Conservation (phyloP, 768 basidiomycete species). For the Amanita rimosa region DNA sequence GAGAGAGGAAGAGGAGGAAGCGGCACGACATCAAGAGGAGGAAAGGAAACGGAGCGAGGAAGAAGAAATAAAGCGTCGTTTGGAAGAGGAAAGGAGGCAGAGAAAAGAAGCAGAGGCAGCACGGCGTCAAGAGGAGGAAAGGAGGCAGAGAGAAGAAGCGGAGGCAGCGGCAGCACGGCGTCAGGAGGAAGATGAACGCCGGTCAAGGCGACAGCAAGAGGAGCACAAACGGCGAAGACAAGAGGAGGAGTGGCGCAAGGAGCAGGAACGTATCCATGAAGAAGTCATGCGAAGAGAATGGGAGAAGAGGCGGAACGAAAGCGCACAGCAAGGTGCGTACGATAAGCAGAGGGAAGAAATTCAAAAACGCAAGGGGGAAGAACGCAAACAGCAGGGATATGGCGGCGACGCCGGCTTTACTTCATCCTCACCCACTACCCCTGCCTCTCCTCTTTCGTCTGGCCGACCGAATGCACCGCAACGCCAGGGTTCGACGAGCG, state of each 20-base stretch:
- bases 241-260: constrained; percentile 15
- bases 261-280: constrained; percentile 12
- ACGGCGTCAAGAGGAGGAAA: constrained; percentile 15
- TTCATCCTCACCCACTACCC: constrained; percentile 12
- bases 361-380: constrained; percentile 31
- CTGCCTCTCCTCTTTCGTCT: constrained; percentile 20
- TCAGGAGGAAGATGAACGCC: constrained; percentile 10
- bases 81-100: constrained; percentile 8
- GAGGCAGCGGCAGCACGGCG: constrained; percentile 12
- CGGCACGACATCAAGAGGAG: constrained; percentile 14
- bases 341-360: constrained; percentile 27
- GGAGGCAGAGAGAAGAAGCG: constrained; percentile 12
- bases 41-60: constrained; percentile 4
- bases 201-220: constrained; percentile 15
- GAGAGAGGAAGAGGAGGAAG: constrained; percentile 11
- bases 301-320: constrained; percentile 16
- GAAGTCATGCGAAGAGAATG: constrained; percentile 16
- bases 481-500: constrained; percentile 7
- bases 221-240: constrained; percentile 14
- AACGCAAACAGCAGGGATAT: constrained; percentile 31
- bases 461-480: constrained; percentile 12
- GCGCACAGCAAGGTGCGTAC: constrained; percentile 18
- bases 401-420: constrained; percentile 17
- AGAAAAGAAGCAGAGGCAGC: constrained; percentile 13
- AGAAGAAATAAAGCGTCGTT: constrained; percentile 14